These are phyloP conservation scores for Globisporangium cystogenes DNA, from an alignment of 352 stramenopile species.

Conservation along the genomic window DNA sequence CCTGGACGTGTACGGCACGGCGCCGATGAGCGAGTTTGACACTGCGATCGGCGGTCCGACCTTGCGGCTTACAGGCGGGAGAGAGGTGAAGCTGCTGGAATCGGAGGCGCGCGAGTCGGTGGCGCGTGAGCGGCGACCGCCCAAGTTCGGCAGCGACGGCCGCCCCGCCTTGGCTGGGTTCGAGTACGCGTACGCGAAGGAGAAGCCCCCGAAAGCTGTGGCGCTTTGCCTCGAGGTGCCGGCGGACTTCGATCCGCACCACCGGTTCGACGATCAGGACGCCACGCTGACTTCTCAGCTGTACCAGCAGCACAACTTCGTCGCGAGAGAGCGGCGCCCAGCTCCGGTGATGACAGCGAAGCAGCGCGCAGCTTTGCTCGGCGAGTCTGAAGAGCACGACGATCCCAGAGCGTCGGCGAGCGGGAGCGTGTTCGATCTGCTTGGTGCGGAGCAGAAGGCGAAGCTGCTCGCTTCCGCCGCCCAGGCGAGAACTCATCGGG, in stretches of 20 bases:
- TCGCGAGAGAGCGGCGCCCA: conserved; percentile 26
- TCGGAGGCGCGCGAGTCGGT: conserved; percentile 27
- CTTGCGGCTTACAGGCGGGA: conserved; percentile 9
- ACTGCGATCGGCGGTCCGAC: conserved; percentile 31
- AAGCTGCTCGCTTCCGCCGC: conserved; percentile 36
- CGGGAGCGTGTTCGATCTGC: conserved; percentile 58
- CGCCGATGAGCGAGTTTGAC: conserved; percentile 68
- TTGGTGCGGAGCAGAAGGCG: conserved; percentile 33
- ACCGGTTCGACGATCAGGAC: conserved; percentile 33
- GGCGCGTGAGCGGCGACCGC: background rate
- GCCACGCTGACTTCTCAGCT: conserved; percentile 19
- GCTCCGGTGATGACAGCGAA: conserved; percentile 39
- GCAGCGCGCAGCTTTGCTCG: conserved; percentile 37
- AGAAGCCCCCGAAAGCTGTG: conserved; percentile 40
- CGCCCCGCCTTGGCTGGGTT: conserved; percentile 53
- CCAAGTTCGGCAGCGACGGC: conserved; percentile 48
- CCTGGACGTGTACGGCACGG: conserved; percentile 69
- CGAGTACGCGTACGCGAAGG: conserved; percentile 26
- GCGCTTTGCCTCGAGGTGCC: conserved; percentile 45
- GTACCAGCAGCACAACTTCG: conserved; percentile 59
- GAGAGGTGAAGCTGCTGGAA: conserved; percentile 25
- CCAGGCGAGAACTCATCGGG: conserved; percentile 17
- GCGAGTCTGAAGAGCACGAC: conserved; percentile 8
- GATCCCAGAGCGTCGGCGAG: background rate
- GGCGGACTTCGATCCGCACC: conserved; percentile 34